A percentile compares a stretch with the other conserved stretches of the same genome.
Conservation (phyloP, 371 early-diverging fungal species). For the Choanephora cucurbitarum region DNA sequence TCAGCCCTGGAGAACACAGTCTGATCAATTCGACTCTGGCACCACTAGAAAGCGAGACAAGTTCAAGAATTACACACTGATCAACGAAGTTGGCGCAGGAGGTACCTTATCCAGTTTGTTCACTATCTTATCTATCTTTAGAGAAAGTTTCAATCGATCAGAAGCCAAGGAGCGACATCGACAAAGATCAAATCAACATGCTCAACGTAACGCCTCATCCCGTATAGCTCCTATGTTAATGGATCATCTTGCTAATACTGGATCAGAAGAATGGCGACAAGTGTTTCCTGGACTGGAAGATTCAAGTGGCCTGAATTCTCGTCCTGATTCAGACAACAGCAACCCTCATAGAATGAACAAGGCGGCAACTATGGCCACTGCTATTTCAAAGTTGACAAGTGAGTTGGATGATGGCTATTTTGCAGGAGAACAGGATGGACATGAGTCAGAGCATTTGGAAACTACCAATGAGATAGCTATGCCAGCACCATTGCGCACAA, state of each 20-base stretch:
- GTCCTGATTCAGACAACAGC: conserved; percentile 15
- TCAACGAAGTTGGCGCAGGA: conserved; percentile 90
- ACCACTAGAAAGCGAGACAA: conserved; percentile 21
- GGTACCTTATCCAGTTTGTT: conserved; percentile 92
- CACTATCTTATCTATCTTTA: conserved; percentile 88
- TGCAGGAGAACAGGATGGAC: conserved; percentile 7
- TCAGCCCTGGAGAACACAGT: conserved; percentile 4
- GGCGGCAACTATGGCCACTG: background rate
- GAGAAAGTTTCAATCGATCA: conserved; percentile 73
- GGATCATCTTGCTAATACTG: conserved; percentile 11
- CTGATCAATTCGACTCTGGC: background rate
- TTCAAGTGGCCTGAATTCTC: background rate
- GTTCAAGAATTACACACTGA: conserved; percentile 68
- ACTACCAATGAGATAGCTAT: conserved; percentile 2
- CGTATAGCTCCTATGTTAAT: conserved; percentile 10
- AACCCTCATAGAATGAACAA: background rate
- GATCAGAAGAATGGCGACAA: conserved; percentile 44
- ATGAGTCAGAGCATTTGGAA: background rate
- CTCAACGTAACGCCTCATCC: conserved; percentile 7
- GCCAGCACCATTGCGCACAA: conserved; percentile 15
- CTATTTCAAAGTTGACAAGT: background rate
- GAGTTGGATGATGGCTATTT: conserved; percentile 7
- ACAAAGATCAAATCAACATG: conserved; percentile 19
- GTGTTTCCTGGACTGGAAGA: conserved; percentile 50
- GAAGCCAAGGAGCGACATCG: conserved; percentile 50